Base-by-base conservation (phyloP, 805 yeast genomes). In the Ogataea haglerorum region DNA sequence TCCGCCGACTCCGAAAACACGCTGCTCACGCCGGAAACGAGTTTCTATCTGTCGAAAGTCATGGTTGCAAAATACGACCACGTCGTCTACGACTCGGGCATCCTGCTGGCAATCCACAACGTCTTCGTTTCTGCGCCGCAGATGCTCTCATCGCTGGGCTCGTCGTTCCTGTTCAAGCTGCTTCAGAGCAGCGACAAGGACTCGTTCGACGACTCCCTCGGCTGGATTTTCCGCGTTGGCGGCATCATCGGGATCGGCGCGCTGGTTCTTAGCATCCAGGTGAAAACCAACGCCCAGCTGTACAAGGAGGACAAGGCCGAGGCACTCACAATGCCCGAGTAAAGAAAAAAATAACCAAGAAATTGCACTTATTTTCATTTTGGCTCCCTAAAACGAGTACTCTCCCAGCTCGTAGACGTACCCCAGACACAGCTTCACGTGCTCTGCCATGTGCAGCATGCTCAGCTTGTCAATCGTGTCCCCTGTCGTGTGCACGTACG, bases 381-480 rank as follows among this genome's bases (percentile, higher is more conserved):
- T 19, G 7, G 21, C 12, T 29, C 31, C 12, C 19, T 10, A 15
- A 34, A 30, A 33, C 18, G 38, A 40, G 26, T 33, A 39, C n/a
- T 28, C 23, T 13, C 48, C 51, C 16, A 91, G 72, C 66, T 91
- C 98, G 39, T 80, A 64, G 4, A 83, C 76, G 48, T 74, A 84
- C 1, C 88, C 95, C 10, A 88, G 53, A 2, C 87, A 82, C 52
- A 93, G 67, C 61, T 82, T 86, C 41, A 82, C 79, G 60, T 88
- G 95, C 63, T 91, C 88, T 10, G 70, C 74, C 68, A 91, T 79
- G 60, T 90, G 96, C 33, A 73, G 78, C 56, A 85, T 78, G 56
- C 84, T 83, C 37, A 91, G 33, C 52, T 85, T 70, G 54, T 90
- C 97, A 42, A 90, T 58, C 1, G 96, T 89, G 57, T 91, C 99